phyloP scores from a whole-genome alignment of 2,329 filamentous ascomycete genomes.

The Pseudopithomyces maydicus region DNA sequence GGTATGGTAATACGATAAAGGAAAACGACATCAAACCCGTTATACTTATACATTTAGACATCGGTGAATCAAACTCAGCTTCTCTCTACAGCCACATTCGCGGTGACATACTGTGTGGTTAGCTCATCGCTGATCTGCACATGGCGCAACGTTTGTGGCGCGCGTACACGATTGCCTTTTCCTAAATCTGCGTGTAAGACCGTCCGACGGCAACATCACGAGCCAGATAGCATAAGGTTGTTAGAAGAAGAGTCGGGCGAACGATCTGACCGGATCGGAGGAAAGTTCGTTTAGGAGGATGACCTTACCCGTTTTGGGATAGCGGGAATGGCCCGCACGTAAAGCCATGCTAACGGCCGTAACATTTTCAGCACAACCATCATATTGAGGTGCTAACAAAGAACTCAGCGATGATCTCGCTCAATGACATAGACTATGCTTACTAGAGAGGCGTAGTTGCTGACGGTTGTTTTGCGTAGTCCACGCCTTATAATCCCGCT shows the following conservation, averaged over 20 bases:
- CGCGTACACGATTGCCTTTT: not conserved
- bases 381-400: too few relatives aligned
- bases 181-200: not conserved
- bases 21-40: too few relatives aligned
- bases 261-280: not conserved
- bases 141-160: not conserved
- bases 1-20: too few relatives aligned
- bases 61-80: too few relatives aligned
- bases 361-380: too few relatives aligned
- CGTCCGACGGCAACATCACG: not conserved
- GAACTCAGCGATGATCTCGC: too few relatives aligned
- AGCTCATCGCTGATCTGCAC: not conserved
- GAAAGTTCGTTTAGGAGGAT: not conserved
- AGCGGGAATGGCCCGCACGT: not conserved
- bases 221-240: not conserved
- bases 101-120: not conserved
- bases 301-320: not conserved
- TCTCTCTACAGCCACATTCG: not conserved
- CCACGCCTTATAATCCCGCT: too few relatives aligned
- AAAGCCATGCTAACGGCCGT: not conserved
- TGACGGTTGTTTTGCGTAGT: too few relatives aligned
- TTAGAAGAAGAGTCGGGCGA: not conserved
- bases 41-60: too few relatives aligned
- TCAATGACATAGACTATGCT: too few relatives aligned
- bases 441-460: too few relatives aligned